These are phyloP conservation scores for Salvia hispanica DNA, from an alignment of 257 asterid species.

Conservation along the genomic window DNA sequence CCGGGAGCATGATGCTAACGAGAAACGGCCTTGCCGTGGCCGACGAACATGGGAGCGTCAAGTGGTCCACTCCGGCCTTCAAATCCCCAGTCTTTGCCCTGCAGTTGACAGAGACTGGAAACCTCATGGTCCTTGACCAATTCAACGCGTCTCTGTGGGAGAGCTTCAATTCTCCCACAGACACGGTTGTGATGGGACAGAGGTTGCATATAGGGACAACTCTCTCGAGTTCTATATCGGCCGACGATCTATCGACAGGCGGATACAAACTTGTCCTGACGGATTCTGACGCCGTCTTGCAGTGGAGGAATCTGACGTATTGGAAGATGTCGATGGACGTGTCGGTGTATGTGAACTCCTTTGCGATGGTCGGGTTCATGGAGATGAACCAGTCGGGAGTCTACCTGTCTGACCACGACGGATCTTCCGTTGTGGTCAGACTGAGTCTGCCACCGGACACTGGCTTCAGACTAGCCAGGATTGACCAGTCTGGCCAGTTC, in stretches of 20 bases:
- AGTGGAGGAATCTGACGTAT: conserved; percentile 50
- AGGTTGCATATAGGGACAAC: conserved; percentile 30
- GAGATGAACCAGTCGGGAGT: conserved; percentile 57
- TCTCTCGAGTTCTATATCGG: conserved; percentile 42
- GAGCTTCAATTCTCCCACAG: conserved; percentile 63
- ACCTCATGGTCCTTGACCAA: conserved; percentile 60
- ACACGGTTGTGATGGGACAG: conserved; percentile 68
- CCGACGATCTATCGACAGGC: conserved; percentile 51
- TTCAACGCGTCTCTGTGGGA: conserved; percentile 61
- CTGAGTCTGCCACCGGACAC: conserved; percentile 45
- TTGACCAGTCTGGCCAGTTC: conserved; percentile 62
- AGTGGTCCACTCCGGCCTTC: conserved; percentile 62
- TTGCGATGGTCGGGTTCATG: conserved; percentile 40
- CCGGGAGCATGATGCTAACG: conserved; percentile 48
- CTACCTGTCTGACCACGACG: conserved; percentile 46
- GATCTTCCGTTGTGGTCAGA: conserved; percentile 46
- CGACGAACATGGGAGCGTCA: conserved; percentile 37
- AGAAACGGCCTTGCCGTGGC: conserved; percentile 40
- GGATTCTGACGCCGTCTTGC: conserved; percentile 47
- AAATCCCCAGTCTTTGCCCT: conserved; percentile 38
- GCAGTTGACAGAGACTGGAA: conserved; percentile 55
- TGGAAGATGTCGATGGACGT: conserved; percentile 69
- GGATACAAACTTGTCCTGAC: conserved; percentile 44
- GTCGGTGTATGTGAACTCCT: conserved; percentile 39
- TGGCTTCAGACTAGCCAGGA: conserved; percentile 46